Conservation (phyloP, 768 basidiomycete genomes). For the Artomyces pyxidatus region DNA sequence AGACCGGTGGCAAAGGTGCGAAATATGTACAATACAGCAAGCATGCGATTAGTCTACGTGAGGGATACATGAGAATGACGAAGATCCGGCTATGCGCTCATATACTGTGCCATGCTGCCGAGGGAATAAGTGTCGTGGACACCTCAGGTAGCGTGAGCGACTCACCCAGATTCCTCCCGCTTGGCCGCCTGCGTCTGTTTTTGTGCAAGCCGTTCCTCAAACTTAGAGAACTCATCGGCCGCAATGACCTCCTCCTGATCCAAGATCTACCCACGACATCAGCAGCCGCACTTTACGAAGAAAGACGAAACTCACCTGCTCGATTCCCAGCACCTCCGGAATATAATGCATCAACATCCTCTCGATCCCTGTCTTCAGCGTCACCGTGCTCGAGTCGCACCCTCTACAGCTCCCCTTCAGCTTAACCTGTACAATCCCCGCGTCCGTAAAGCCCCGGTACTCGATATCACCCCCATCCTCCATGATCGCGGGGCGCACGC, state of each 20-base stretch:
- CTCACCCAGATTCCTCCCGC: slow-evolving; percentile 41
- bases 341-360: slow-evolving; percentile 99
- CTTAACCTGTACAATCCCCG: slow-evolving; percentile 77
- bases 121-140: slow-evolving; percentile 7
- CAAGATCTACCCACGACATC: slow-evolving; percentile 49
- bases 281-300: not conserved
- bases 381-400: slow-evolving; percentile 89
- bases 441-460: slow-evolving; percentile 84
- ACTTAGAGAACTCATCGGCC: slow-evolving; percentile 79
- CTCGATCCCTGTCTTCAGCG: slow-evolving; percentile 94
- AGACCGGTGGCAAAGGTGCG: not conserved
- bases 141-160: slow-evolving; percentile 15
- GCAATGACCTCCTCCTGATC: slow-evolving; percentile 88
- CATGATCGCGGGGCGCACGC: slow-evolving; percentile 95
- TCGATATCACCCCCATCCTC: slow-evolving; percentile 99
- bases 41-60: slow-evolving; percentile 1
- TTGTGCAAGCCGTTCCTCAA: slow-evolving; percentile 58
- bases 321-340: slow-evolving; percentile 87
- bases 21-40: slow-evolving; percentile 1
- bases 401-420: slow-evolving; percentile 97
- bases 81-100: slow-evolving; percentile 50
- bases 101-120: slow-evolving; percentile 69
- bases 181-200: slow-evolving; percentile 25
- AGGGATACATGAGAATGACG: not conserved
- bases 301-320: slow-evolving; percentile 51